Percentiles rank a stretch among this genome's conserved stretches.
Conservation (phyloP, 495 filamentous ascomycete genomes). For the Amniculicola lignicola region DNA sequence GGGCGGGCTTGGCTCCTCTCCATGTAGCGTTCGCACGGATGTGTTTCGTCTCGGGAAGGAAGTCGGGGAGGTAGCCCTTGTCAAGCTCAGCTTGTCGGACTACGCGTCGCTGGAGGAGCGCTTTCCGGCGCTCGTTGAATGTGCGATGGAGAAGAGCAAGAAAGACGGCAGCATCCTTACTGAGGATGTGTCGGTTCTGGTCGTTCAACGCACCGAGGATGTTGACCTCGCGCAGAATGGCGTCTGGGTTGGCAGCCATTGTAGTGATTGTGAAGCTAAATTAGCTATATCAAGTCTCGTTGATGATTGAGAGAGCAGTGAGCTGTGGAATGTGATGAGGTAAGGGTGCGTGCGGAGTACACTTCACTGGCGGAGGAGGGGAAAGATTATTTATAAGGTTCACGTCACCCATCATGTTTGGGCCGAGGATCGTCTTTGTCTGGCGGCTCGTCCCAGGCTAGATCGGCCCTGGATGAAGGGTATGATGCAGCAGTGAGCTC, state of each 20-base stretch:
- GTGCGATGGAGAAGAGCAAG: conserved; percentile 89
- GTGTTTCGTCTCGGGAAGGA: conserved; percentile 92
- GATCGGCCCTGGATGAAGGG: not conserved
- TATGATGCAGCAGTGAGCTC: conserved; percentile 8
- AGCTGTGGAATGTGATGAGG: conserved; percentile 11
- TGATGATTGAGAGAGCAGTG: not conserved
- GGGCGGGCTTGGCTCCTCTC: conserved; percentile 91
- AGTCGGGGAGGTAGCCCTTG: conserved; percentile 85
- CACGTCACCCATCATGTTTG: conserved; percentile 27
- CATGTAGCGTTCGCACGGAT: conserved; percentile 93
- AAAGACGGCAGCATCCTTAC: conserved; percentile 85
- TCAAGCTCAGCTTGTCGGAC: conserved; percentile 93
- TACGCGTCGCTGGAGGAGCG: conserved; percentile 79
- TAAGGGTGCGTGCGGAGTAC: conserved; percentile 24
- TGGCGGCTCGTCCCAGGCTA: not conserved
- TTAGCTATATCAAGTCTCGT: too few relatives aligned
- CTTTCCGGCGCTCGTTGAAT: conserved; percentile 88
- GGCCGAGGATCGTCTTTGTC: conserved; percentile 24
- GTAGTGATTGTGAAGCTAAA: conserved; percentile 3
- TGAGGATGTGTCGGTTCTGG: conserved; percentile 84
- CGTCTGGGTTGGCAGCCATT: conserved; percentile 48
- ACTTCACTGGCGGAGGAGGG: conserved; percentile 3
- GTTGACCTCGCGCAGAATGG: conserved; percentile 81
- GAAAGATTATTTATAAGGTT: conserved; percentile 20
- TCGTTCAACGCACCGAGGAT: conserved; percentile 76